These are phyloP conservation scores for Botrytis galanthina DNA, from an alignment of 2,329 filamentous ascomycete species.

Conservation along the genomic window DNA sequence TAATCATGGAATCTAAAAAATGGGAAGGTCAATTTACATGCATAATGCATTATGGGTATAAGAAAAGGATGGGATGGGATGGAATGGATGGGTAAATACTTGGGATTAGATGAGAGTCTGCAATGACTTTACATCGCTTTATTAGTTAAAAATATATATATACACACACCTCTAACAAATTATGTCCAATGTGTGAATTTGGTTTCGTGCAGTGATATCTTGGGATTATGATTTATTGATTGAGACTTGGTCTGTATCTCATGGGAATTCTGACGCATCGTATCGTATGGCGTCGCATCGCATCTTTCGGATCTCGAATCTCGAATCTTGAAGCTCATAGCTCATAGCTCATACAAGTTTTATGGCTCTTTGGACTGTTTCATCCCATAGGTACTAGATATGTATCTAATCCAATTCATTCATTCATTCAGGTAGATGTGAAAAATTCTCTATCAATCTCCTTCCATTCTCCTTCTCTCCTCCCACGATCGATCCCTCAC, in stretches of 20 bases:
- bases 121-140: background rate
- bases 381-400: background rate
- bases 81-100: background rate
- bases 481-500: background rate
- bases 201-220: background rate
- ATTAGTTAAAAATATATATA: background rate
- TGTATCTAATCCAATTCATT: background rate
- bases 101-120: background rate
- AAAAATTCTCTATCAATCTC: background rate
- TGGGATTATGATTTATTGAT: background rate
- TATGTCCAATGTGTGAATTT: too few relatives aligned
- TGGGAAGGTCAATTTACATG: background rate
- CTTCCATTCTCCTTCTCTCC: background rate
- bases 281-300: background rate
- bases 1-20: background rate
- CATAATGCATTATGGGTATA: background rate
- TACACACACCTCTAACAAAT: background rate
- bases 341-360: too few relatives aligned
- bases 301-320: background rate
- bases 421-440: background rate
- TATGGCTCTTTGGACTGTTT: background rate
- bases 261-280: background rate
- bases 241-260: background rate
- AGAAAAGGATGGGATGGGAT: background rate
- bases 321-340: background rate